These are phyloP conservation scores for Cymbidium sinense DNA, from an alignment of 106 monocot genomes.

Conservation along the genomic window DNA sequence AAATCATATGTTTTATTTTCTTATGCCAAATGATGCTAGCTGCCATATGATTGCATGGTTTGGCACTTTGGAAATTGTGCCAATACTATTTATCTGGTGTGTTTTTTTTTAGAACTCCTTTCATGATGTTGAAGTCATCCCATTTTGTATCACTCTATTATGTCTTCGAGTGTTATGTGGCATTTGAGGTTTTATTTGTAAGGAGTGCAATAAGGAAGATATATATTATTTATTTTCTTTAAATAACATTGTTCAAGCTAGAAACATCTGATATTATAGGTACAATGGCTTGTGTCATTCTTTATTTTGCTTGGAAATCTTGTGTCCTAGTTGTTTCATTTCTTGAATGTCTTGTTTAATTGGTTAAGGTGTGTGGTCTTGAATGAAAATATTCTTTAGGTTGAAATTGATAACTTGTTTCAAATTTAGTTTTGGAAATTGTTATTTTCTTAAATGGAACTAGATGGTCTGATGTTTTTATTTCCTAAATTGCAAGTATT, in stretches of 20 bases:
- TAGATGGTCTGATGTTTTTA: neutral
- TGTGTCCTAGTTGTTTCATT: neutral
- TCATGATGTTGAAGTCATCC: neutral
- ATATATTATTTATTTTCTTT: neutral
- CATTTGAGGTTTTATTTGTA: neutral
- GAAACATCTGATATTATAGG: neutral
- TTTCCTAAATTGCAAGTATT: neutral
- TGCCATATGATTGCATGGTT: neutral
- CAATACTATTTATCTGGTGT: neutral
- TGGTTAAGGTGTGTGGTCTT: neutral
- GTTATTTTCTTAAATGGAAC: neutral
- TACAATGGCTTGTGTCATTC: neutral
- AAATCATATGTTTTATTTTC: no score
- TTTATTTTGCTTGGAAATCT: neutral
- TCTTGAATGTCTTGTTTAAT: neutral
- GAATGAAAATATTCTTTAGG: neutral
- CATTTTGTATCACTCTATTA: neutral
- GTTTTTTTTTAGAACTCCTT: neutral
- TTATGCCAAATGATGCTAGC: neutral
- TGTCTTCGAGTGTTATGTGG: neutral
- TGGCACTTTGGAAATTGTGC: neutral
- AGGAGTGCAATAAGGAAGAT: neutral
- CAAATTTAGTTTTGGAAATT: neutral
- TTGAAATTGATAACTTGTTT: neutral
- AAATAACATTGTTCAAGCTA: neutral